Base-by-base conservation (phyloP, 2,329 filamentous ascomycete species). In the Pyrenophora graminea region DNA sequence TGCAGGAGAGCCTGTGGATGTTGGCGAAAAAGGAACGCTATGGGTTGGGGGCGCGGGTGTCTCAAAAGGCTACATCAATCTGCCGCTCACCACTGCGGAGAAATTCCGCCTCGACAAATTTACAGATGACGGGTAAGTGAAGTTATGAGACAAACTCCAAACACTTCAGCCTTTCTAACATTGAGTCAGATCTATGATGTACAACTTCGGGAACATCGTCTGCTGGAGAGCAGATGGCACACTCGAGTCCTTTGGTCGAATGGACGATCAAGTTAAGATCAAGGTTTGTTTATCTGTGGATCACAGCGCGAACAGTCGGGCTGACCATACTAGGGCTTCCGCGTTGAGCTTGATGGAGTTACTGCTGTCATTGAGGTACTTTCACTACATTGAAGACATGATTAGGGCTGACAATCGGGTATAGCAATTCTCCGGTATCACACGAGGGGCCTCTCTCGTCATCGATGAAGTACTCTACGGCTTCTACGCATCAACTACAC, bases 221-320 rank as follows among this genome's bases (percentile, higher is more conserved):
- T 74, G 75, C 10, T 85, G 82, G 82, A 74, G 75, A 32, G 63
- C 73, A 2, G 78, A 83, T 58, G 82, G 83, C 9, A 77, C 75
- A 21, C 72, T 86, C 32, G 76, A 82, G 37, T 82, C 80, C 18
- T 76, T 83, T 30, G 82, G 83, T 3, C 78, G 83, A 31, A 75
- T 75, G n/a, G 83, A 86, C 58, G 82, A 85, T 53, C 83, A 85
- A 62, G 80, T 85, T 52, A 85, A 85, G 68, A 77, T 85, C 62
- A 83, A 84, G 57, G 68, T 68, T 51, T 8, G 37, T 31, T 10
- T 8, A 17, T 13, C 12, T 8, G 4, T 27, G 7, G 7, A 10
- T 9, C 10, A 19, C 4, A 10, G 8, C 7, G 1, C 10, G n/a
- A 19, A 25, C 9, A 15, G 17, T 34, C 9, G 21, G 23, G 7